These are phyloP conservation scores for Botrytis elliptica DNA, from an alignment of 2,329 filamentous ascomycete genomes.

Conservation along the genomic window DNA sequence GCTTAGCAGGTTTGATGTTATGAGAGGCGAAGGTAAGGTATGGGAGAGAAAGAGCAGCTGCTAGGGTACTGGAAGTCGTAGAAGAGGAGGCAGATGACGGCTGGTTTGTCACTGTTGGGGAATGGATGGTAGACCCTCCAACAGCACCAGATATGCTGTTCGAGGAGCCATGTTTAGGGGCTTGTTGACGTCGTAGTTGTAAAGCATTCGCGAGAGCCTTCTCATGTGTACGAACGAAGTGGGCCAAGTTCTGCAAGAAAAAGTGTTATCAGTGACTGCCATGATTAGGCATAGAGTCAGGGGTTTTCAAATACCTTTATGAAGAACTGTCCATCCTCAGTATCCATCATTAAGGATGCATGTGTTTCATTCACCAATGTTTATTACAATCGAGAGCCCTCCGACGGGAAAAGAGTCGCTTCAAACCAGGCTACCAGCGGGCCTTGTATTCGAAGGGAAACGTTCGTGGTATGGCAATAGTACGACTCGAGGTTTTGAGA, in stretches of 20 bases:
- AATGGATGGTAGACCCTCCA: slow-evolving; percentile 42
- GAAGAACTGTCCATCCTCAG: slow-evolving; percentile 86
- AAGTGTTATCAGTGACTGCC: not conserved
- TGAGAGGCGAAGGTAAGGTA: slow-evolving; percentile 82
- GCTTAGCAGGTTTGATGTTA: slow-evolving; percentile 81
- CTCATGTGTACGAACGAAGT: slow-evolving; percentile 95
- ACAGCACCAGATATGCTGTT: slow-evolving; percentile 61
- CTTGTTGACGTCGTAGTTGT: slow-evolving; percentile 74
- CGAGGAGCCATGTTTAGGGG: slow-evolving; percentile 66
- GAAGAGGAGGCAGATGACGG: slow-evolving; percentile 59
- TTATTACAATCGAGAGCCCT: slow-evolving; percentile 31
- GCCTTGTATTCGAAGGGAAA: slow-evolving; percentile 33
- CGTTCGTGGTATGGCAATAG: slow-evolving; percentile 25
- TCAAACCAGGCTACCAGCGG: slow-evolving; percentile 29
- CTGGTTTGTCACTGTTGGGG: slow-evolving; percentile 55
- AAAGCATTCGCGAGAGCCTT: slow-evolving; percentile 95
- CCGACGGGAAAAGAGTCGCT: slow-evolving; percentile 26
- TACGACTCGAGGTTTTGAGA: slow-evolving; percentile 29
- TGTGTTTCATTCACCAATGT: slow-evolving; percentile 37
- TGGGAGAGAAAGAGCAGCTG: slow-evolving; percentile 82
- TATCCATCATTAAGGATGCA: slow-evolving; percentile 56
- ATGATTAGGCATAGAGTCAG: slow-evolving; percentile 19
- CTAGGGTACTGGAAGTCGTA: slow-evolving; percentile 72
- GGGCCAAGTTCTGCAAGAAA: slow-evolving; percentile 75
- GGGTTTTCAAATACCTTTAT: slow-evolving; percentile 64